A percentile compares a stretch with the other conserved stretches of the same genome.
Evolutionary conservation across 1,284 basidiomycete species (phyloP).

Genomic region (Gomphus sp.): DNA sequence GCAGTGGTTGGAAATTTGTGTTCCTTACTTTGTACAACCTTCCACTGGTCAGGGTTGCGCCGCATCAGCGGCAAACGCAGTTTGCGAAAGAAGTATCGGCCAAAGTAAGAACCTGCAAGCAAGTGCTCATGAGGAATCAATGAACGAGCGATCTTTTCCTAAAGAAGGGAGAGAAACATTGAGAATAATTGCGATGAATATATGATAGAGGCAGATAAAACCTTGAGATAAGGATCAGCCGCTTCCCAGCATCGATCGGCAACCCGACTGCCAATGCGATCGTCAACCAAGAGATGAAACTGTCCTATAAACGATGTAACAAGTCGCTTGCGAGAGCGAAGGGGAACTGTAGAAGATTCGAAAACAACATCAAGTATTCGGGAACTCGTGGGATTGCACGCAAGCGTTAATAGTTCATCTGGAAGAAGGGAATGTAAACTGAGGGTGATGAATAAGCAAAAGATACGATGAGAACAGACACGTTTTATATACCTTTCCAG

Average conservation of each 20-base stretch:
- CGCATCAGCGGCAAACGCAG: conserved; percentile 74
- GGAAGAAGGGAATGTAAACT: conserved; percentile 55
- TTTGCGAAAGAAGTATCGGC: conserved; percentile 77
- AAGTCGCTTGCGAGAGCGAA: conserved; percentile 62
- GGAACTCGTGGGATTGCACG: conserved; percentile 68
- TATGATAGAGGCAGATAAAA: conserved; percentile 23
- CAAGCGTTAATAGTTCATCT: conserved; percentile 55
- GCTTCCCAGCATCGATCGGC: conserved; percentile 81
- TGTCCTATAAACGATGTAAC: conserved; percentile 68
- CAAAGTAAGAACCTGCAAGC: conserved; percentile 71
- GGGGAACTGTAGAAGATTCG: conserved; percentile 55
- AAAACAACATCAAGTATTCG: conserved; percentile 76
- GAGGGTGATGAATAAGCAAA: not conserved
- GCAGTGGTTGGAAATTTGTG: not conserved
- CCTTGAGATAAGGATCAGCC: conserved; percentile 86
- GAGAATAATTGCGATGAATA: not conserved
- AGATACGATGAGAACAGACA: not conserved
- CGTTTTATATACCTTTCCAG: conserved; percentile 48
- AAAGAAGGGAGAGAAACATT: not conserved
- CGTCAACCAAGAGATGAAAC: conserved; percentile 73
- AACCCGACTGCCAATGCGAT: conserved; percentile 82
- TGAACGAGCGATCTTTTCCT: conserved; percentile 87
- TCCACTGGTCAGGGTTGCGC: conserved; percentile 78
- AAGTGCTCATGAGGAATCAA: conserved; percentile 61
- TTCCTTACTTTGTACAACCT: conserved; percentile 39